Evolutionary conservation across 106 monocot genomes (phyloP), one percentile per base, ranked within the genome.

Genomic region (Narthecium ossifragum): DNA sequence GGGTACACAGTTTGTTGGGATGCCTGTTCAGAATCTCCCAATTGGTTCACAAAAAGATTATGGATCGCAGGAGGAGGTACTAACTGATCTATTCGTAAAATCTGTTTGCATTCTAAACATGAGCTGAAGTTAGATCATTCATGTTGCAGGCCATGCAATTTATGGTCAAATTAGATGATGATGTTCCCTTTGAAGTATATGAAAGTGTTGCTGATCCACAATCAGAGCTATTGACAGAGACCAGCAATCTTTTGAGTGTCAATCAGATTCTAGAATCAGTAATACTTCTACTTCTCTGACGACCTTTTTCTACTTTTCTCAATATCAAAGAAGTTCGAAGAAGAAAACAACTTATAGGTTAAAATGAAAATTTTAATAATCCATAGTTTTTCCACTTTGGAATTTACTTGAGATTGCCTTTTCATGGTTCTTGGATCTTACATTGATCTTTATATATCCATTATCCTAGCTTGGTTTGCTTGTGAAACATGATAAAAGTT

Each of bases 261-360:
- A 75, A 88, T 70, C 82, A 88, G 40, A 82, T 93, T 40, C 80
- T 93, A 17, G 88, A 85, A 55, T 85, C 85, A 7, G 93, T 93
- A 82, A 26, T 53, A 24, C 25, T 18, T 4, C 59, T n/a, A n/a
- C n/a, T n/a, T n/a, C n/a, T n/a, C n/a, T n/a, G n/a, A n/a, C n/a
- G n/a, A n/a, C n/a, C n/a, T n/a, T n/a, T n/a, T n/a, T n/a, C n/a
- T n/a, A n/a, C n/a, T n/a, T n/a, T n/a, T n/a, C n/a, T n/a, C n/a
- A n/a, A n/a, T n/a, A n/a, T n/a, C n/a, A n/a, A n/a, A n/a, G n/a
- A n/a, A n/a, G n/a, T n/a, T n/a, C n/a, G n/a, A n/a, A n/a, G n/a
- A n/a, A n/a, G n/a, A n/a, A n/a, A n/a, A n/a, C n/a, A n/a, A n/a
- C n/a, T n/a, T n/a, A n/a, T n/a, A n/a, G n/a, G n/a, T n/a, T n/a